These are phyloP conservation scores for Jacaranda mimosifolia DNA, from an alignment of 257 asterid species.

Conservation along the genomic window DNA sequence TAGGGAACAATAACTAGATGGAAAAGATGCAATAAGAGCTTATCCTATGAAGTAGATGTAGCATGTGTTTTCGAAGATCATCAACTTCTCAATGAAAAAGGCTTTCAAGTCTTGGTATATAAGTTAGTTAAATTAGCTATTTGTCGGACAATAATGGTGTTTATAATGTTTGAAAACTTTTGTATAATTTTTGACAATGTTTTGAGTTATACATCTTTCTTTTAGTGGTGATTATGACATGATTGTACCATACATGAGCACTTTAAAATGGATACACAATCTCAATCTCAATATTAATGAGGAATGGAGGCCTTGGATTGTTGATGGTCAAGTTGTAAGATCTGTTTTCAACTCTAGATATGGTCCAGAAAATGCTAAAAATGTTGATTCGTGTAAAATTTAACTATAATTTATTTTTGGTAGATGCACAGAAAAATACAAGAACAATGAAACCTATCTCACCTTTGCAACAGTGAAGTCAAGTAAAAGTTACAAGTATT, in stretches of 20 bases:
- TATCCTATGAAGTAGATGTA: too few relatives aligned
- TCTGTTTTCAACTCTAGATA: constrained; percentile 9
- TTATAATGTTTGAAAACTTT: too few relatives aligned
- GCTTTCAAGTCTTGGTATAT: constrained; percentile 42
- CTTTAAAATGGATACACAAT: too few relatives aligned
- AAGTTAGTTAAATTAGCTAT: constrained; percentile 33
- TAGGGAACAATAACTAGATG: constrained; percentile 35
- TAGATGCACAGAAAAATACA: constrained; percentile 38
- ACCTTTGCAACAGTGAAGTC: constrained; percentile 46
- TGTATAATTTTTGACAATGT: too few relatives aligned
- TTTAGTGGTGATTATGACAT: constrained; percentile 51
- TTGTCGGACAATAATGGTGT: too few relatives aligned
- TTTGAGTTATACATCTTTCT: not conserved
- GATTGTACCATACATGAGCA: not conserved
- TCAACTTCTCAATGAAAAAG: too few relatives aligned
- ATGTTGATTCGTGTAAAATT: not conserved
- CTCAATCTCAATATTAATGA: too few relatives aligned
- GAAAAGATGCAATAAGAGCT: too few relatives aligned
- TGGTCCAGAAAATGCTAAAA: not conserved
- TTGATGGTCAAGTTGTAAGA: not conserved
- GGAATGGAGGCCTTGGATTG: too few relatives aligned
- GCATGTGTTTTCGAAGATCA: too few relatives aligned
- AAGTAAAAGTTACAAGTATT: not conserved
- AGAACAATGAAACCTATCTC: constrained; percentile 24
- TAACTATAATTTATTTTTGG: not conserved